Conservation (phyloP, 1,284 basidiomycete species). For the Termitomyces sp. region DNA sequence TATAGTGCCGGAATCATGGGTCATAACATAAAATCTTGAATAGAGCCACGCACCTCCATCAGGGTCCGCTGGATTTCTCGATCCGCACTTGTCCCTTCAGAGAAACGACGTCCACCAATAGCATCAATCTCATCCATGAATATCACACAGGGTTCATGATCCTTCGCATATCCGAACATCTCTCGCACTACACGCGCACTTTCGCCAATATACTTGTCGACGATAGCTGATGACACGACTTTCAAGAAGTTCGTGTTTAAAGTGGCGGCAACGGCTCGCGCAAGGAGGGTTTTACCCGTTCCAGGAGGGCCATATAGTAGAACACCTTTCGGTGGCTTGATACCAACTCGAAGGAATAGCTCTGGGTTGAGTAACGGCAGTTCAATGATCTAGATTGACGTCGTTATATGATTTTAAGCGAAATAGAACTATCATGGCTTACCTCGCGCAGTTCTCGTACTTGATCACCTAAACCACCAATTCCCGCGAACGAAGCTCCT, state of each 20-base stretch:
- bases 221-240: constrained; percentile 98
- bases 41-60: constrained; percentile 76
- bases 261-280: constrained; percentile 94
- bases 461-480: constrained; percentile 95
- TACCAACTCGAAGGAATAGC: constrained; percentile 92
- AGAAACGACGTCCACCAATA: constrained; percentile 93
- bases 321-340: constrained; percentile 93
- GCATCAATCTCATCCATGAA: constrained; percentile 99
- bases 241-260: constrained; percentile 97
- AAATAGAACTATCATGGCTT: constrained; percentile 19
- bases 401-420: background rate
- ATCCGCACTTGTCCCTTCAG: constrained; percentile 97
- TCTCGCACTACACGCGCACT: constrained; percentile 92
- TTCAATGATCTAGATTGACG: constrained; percentile 78
- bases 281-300: constrained; percentile 94
- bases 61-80: constrained; percentile 98
- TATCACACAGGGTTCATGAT: constrained; percentile 98
- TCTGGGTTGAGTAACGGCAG: constrained; percentile 95
- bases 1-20: constrained; percentile 25
- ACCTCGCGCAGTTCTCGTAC: constrained; percentile 95
- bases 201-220: constrained; percentile 99
- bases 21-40: background rate
- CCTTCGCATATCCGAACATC: constrained; percentile 97
- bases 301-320: constrained; percentile 92
- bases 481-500: constrained; percentile 93